These are phyloP conservation scores for Metschnikowia dekortorum DNA, from an alignment of 805 yeast species.

Conservation along the genomic window DNA sequence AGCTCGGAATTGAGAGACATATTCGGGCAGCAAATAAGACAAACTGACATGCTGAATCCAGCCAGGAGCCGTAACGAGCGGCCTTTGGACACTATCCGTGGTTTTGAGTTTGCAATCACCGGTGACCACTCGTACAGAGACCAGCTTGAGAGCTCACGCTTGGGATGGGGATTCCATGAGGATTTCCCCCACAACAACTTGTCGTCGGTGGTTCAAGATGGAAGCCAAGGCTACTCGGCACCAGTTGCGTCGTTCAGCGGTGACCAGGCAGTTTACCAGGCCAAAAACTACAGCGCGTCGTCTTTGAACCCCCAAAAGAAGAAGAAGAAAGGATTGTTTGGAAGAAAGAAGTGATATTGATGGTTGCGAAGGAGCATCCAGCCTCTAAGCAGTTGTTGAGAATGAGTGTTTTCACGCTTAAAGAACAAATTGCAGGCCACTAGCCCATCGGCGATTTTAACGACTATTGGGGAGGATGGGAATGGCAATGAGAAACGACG, in stretches of 20 bases:
- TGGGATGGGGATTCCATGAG: constrained; percentile 86
- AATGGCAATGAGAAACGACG: not conserved
- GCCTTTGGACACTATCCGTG: constrained; percentile 92
- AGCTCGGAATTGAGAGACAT: constrained; percentile 65
- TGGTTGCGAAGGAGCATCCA: too few relatives aligned
- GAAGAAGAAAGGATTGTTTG: constrained; percentile 77
- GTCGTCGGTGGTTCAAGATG: constrained; percentile 19
- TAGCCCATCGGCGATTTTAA: too few relatives aligned
- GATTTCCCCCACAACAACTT: constrained; percentile 58
- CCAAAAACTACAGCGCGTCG: constrained; percentile 56
- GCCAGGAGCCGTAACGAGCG: constrained; percentile 91
- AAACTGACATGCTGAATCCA: constrained; percentile 89
- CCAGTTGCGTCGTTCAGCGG: constrained; percentile 36
- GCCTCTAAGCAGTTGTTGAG: too few relatives aligned
- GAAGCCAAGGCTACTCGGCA: constrained; percentile 33
- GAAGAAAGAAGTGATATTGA: constrained; percentile 44
- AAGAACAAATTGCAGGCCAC: too few relatives aligned
- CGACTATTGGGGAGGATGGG: too few relatives aligned
- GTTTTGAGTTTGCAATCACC: constrained; percentile 90
- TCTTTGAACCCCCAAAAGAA: constrained; percentile 40
- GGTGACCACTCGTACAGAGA: constrained; percentile 80
- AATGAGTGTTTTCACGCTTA: too few relatives aligned
- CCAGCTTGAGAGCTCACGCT: constrained; percentile 68
- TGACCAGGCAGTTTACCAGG: constrained; percentile 45
- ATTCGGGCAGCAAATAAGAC: constrained; percentile 75